Conservation (phyloP, 495 filamentous ascomycete species). For the Neurospora tetraspora region DNA sequence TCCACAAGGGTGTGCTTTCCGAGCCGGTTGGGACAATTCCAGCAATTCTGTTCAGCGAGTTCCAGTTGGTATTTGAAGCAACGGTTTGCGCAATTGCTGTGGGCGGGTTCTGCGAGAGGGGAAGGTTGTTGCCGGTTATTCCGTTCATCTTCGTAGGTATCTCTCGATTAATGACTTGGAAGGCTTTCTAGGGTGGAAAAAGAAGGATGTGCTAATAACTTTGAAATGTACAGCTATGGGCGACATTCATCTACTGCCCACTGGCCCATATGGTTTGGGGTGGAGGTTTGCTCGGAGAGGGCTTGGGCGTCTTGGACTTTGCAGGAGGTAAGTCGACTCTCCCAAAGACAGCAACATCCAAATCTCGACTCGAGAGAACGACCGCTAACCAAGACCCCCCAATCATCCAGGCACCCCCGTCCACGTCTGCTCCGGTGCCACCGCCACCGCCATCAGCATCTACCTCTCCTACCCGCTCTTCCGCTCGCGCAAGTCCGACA, state of each 20-base stretch:
- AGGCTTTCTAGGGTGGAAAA: background rate
- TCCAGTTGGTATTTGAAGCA: conserved; percentile 20
- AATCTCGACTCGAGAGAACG: background rate
- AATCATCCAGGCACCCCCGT: conserved; percentile 55
- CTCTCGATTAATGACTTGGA: background rate
- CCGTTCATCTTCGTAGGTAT: conserved; percentile 14
- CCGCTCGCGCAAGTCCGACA: conserved; percentile 43
- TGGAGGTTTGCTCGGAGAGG: conserved; percentile 16
- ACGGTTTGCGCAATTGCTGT: conserved; percentile 22
- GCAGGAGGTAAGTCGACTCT: conserved; percentile 10
- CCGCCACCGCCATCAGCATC: conserved; percentile 68
- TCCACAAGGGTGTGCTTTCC: conserved; percentile 13
- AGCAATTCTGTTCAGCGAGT: conserved; percentile 19
- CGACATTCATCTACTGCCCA: conserved; percentile 19
- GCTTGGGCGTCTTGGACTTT: conserved; percentile 18
- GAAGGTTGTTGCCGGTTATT: conserved; percentile 11
- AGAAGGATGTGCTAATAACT: background rate
- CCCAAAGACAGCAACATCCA: background rate
- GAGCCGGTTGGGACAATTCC: conserved; percentile 20
- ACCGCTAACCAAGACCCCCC: background rate
- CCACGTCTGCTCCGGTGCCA: conserved; percentile 72
- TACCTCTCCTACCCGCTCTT: conserved; percentile 45
- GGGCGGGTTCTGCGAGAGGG: conserved; percentile 21
- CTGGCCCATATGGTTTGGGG: conserved; percentile 22
- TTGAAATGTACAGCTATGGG: conserved; percentile 10